Evolutionary conservation across 768 basidiomycete genomes (phyloP), one percentile per base, ranked within the genome.

Genomic region (Podaxis carcinomalis): DNA sequence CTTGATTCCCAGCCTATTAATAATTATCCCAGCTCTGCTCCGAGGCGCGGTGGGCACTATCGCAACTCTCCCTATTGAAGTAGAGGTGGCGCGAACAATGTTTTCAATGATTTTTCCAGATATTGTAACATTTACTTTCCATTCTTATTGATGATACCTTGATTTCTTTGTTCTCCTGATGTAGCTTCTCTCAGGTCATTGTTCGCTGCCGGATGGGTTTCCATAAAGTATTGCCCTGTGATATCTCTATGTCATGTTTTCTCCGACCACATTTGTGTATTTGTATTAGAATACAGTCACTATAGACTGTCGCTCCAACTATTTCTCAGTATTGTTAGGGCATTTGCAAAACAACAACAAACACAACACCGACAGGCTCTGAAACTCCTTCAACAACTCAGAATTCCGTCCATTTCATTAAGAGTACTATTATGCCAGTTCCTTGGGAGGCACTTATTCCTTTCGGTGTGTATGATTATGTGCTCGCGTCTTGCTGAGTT

Each of bases 361-460:
- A 66, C 46, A 66, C 46, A 66, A 25, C 4, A 16, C 9, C 51
- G 54, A 65, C 28, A 32, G 28, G 21, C 16, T 21, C n/a, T 21
- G 27, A 11, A 37, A 25, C 23, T 46, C 47, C 13, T 46, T 39
- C 57, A 60, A n/a, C 13, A 37, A 50, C 49, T 49, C 51, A 51
- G 55, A 32, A 28, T 28, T 37, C 28, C 23, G 19, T 40, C 19
- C 52, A 51, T 28, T 42, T 40, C 49, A 42, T 35, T 49, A 50
- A 40, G 28, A 28, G 54, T 46, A 62, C 57, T 72, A 80, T 65
- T 67, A 96, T 96, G 95, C 95, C 95, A 59, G 89, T 97, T 67
- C 95, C 95, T 66, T 98, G 92, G 89, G 95, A 98, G 79, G 94
- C 95, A 55, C 83, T 98, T 67, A 92, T 98, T 79, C 95, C 95